Evolutionary conservation across 257 asterid genomes (phyloP), one percentile per base, ranked within the genome.

Genomic region (Plantago major): DNA sequence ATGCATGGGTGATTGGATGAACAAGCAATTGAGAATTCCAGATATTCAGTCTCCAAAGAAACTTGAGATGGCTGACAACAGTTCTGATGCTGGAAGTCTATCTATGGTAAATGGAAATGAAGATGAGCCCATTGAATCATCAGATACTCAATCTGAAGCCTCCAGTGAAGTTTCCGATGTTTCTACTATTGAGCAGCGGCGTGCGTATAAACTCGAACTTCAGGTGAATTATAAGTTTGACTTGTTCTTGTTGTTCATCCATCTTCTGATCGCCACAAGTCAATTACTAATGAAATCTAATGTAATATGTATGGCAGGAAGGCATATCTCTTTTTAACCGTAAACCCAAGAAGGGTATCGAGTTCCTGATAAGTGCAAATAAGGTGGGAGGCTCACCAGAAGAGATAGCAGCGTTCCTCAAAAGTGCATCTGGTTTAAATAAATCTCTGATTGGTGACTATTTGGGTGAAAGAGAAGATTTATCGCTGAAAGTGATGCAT

Each of bases 1-100:
- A 75, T 82, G 92, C 72, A 87, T 93, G 99, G 97, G 99, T 64
- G 91, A 85, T 65, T 93, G 99, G 99, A 93, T 89, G 97, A 85
- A 93, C 83, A 93, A 82, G 60, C 99, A 89, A 76, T 58, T 89
- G 75, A 85, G 88, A 55, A 84, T 93, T 82, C 96, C 96, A 66
- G 99, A 85, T 79, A 72, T 80, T 71, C 86, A 75, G 70, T 75
- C 92, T 47, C 60, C 80, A 12, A 87, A 76, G 84, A 89, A 81
- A 70, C 67, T 67, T 17, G 96, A 89, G 64, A 63, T 79, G 64
- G 60, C 79, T 30, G 97, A 89, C 66, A 82, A 66, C 65, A 69
- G 71, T 65, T 70, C 84, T 64, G 96, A 93, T 64, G 53, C 88
- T 61, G 94, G 87, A 72, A 82, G 76, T 46, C 81, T 81, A 62